Evolutionary conservation across 768 basidiomycete genomes (phyloP).

Genomic region (Boletus barrowsii): DNA sequence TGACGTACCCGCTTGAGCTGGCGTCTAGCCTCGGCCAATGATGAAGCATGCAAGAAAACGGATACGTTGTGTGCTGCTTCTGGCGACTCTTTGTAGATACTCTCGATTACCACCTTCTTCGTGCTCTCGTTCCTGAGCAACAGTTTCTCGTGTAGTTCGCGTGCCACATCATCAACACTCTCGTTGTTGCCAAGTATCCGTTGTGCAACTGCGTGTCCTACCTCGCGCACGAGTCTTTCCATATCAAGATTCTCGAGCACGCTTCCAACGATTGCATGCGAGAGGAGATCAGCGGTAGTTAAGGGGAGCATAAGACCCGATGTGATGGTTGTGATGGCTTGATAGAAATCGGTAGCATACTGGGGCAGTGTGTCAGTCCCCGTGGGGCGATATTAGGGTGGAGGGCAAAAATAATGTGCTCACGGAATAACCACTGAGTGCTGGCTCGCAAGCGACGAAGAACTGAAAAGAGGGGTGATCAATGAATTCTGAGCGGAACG

Average conservation of each 20-base stretch:
- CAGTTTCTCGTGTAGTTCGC: slow-evolving; percentile 88
- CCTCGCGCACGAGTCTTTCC: slow-evolving; percentile 93
- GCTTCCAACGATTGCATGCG: slow-evolving; percentile 94
- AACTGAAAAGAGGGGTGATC: slow-evolving; percentile 52
- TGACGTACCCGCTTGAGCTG: slow-evolving; percentile 70
- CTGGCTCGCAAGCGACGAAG: slow-evolving; percentile 99
- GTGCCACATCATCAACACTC: slow-evolving; percentile 94
- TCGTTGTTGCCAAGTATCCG: slow-evolving; percentile 91
- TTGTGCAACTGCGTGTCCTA: slow-evolving; percentile 89
- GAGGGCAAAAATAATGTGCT: slow-evolving; percentile 28
- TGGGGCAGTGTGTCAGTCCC: slow-evolving; percentile 29
- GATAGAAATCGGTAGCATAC: slow-evolving; percentile 94
- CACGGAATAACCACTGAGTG: slow-evolving; percentile 87
- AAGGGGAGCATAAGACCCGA: slow-evolving; percentile 96
- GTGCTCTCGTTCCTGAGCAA: slow-evolving; percentile 93
- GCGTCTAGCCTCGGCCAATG: slow-evolving; percentile 70
- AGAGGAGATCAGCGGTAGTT: slow-evolving; percentile 90
- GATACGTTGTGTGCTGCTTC: slow-evolving; percentile 89
- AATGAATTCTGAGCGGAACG: not conserved
- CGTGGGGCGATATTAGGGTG: slow-evolving; percentile 1
- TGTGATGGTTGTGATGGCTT: slow-evolving; percentile 88
- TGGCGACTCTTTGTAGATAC: slow-evolving; percentile 89
- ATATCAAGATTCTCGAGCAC: slow-evolving; percentile 98
- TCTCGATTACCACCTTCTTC: slow-evolving; percentile 94
- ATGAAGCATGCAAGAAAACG: slow-evolving; percentile 73